Percentiles rank a stretch among this genome's conserved stretches.
Evolutionary conservation across 2,329 filamentous ascomycete species (phyloP).

Genomic region (Cytospora paraplurivora): DNA sequence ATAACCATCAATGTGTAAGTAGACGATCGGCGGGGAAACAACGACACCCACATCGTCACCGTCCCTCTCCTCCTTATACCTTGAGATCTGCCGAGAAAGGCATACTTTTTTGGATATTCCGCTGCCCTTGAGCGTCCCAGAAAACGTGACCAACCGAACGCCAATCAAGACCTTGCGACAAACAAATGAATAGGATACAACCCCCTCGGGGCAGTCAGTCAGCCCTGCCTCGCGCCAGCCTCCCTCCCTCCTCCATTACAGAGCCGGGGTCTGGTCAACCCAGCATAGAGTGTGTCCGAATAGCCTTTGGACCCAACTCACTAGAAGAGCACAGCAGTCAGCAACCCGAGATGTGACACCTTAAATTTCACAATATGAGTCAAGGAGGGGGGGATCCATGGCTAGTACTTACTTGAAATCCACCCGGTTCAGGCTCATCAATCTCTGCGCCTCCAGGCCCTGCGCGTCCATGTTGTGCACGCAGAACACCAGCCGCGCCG

Average conservation of each 20-base stretch:
- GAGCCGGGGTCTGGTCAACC: constrained; percentile 36
- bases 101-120: constrained; percentile 1
- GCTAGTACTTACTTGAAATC: constrained; percentile 59
- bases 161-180: background rate
- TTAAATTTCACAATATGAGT: too few relatives aligned
- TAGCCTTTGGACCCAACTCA: constrained; percentile 56
- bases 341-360: background rate
- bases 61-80: background rate
- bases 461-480: constrained; percentile 59
- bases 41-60: background rate
- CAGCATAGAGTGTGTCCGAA: constrained; percentile 57
- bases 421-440: constrained; percentile 59
- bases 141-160: background rate
- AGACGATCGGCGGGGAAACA: background rate
- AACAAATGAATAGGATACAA: background rate
- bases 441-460: constrained; percentile 53
- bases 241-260: background rate
- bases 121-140: background rate
- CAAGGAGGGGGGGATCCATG: background rate
- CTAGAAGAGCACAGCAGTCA: constrained; percentile 39
- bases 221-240: background rate
- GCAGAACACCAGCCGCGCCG: constrained; percentile 64
- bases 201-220: background rate
- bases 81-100: background rate
- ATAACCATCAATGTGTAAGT: background rate